Base-by-base conservation (phyloP, 2,329 filamentous ascomycete species). In the Cladosporium halotolerans region DNA sequence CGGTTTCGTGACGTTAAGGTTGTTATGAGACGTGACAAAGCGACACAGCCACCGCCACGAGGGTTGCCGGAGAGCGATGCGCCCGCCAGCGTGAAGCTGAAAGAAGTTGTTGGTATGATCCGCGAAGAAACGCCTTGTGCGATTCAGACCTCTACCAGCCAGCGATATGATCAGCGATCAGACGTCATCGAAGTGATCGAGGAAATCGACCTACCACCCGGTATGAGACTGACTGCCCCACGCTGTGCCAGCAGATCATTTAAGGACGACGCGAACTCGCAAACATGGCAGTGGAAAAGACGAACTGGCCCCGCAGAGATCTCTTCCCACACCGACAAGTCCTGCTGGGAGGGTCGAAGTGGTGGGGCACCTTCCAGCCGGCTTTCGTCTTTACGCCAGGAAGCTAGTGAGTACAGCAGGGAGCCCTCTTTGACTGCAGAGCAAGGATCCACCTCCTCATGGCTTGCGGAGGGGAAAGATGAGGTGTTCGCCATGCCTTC, bases 151-250 rank as follows among this genome's bases (percentile, higher is more conserved):
- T 9, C 19, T 9, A 18, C 14, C 3, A 44, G 40, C 5, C 16
- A 18, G 4, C 16, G n/a, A 2, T 14, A n/a, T 1, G 13, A 9
- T 14, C 32, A 9, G n/a, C 31, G 42, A 18, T 40, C 16, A n/a
- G 36, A 54, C 16, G 10, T 54, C 39, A 52, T 54, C 14, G 54
- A 56, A 32, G 52, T 55, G 5, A 50, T 50, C 7, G 54, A 58
- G 38, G 51, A 58, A 19, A 46, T 55, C 28, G 50, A 55, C 14
- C 23, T 54, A 2, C 52, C 55, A 8, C 40, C 45, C 16, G 43
- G 45, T 3, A 5, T 9, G 39, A 11, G 18, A 10, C 34, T 40
- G n/a, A 3, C 46, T 19, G 36, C 46, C 18, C 19, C 46, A 1
- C 9, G n/a, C 9, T 19, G 34, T 10, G 23, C n/a, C 38, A 10